Percentiles rank a stretch among this genome's conserved stretches.
Evolutionary conservation across 306 rosid species (phyloP).

Genomic region (Crotalaria pallida): DNA sequence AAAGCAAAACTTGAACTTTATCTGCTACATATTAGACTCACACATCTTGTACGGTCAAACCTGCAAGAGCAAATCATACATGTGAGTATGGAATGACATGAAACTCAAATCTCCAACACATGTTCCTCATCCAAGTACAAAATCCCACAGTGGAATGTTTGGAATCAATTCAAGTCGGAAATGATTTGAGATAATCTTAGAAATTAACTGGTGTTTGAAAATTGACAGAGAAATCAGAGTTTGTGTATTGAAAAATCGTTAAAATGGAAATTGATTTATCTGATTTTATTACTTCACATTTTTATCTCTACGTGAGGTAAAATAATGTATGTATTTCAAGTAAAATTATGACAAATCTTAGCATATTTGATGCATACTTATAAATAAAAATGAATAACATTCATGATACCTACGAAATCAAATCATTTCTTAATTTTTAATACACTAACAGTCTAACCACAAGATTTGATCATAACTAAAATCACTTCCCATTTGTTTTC

Average conservation of each 20-base stretch:
- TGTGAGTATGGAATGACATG: not conserved
- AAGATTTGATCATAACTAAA: no score
- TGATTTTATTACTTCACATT: no score
- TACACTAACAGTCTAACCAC: not conserved
- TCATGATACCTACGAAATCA: no score
- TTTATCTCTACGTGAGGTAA: no score
- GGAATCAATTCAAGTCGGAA: not conserved
- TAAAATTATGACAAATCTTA: no score
- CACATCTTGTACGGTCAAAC: conserved; percentile 75
- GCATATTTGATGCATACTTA: no score
- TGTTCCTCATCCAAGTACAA: not conserved
- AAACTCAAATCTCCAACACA: not conserved
- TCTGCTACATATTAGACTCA: conserved; percentile 22
- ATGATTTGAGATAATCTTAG: no score
- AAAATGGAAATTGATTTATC: no score
- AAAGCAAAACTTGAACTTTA: conserved; percentile 1
- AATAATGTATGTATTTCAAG: no score
- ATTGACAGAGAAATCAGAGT: no score
- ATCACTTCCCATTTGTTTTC: not conserved
- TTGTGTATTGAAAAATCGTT: no score
- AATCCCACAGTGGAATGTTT: not conserved
- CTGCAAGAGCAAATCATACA: conserved; percentile 31
- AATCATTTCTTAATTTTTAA: not conserved
- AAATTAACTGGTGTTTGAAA: not conserved
- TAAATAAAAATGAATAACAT: no score